A percentile compares a stretch with the other conserved stretches of the same genome.
Conservation (phyloP, 352 stramenopile genomes). For the Globisporangium okanoganense region DNA sequence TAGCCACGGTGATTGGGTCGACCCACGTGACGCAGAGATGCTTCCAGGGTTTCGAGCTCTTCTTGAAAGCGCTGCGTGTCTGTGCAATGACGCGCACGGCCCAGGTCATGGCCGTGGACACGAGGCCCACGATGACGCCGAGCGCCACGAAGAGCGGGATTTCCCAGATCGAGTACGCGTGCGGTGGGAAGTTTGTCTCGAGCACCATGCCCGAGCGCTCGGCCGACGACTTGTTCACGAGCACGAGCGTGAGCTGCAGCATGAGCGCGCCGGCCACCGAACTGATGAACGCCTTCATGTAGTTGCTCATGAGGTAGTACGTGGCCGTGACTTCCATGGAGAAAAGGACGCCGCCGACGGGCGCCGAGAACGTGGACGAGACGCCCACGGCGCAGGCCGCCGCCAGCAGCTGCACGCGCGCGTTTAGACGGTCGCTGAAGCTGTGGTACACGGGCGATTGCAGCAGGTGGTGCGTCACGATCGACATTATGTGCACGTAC, state of each 20-base stretch:
- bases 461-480: conserved; percentile 90
- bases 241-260: conserved; percentile 61
- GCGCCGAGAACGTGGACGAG: conserved; percentile 90
- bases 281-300: conserved; percentile 88
- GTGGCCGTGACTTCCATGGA: conserved; percentile 92
- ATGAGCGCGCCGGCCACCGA: conserved; percentile 74
- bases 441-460: conserved; percentile 60
- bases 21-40: conserved; percentile 53
- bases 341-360: conserved; percentile 93
- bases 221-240: conserved; percentile 50
- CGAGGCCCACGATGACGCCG: conserved; percentile 50
- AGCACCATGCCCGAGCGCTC: conserved; percentile 48
- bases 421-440: conserved; percentile 76
- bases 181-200: conserved; percentile 41
- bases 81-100: conserved; percentile 54
- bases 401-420: conserved; percentile 85
- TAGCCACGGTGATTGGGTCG: conserved; percentile 57
- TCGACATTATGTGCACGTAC: conserved; percentile 97
- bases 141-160: conserved; percentile 67
- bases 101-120: conserved; percentile 54
- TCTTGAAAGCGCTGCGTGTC: conserved; percentile 27
- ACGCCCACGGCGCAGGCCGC: conserved; percentile 92
- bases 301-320: conserved; percentile 89
- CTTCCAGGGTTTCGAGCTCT: conserved; percentile 47
- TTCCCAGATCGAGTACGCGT: conserved; percentile 64